phyloP scores from a whole-genome alignment of 352 stramenopile species.

The Aphanomyces cochlioides region DNA sequence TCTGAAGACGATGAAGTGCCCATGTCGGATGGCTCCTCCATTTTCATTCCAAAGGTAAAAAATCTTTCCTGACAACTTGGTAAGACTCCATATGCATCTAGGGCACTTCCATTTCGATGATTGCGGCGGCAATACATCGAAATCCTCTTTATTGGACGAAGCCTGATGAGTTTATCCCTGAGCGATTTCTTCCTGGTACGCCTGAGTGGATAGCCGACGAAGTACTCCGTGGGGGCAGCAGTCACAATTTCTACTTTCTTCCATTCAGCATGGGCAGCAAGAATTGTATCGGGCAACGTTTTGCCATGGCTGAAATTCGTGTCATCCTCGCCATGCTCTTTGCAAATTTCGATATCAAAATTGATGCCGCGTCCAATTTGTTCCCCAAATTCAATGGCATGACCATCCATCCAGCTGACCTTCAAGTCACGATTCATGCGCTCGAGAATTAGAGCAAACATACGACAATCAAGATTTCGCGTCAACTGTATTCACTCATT shows the following conservation, averaged over 20 bases:
- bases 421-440: background rate
- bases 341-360: background rate
- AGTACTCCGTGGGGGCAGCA: background rate
- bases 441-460: too few relatives aligned
- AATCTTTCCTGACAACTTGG: background rate
- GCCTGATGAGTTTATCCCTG: conserved; percentile 12
- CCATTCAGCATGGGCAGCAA: conserved; percentile 20
- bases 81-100: too few relatives aligned
- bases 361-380: background rate
- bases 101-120: conserved; percentile 8
- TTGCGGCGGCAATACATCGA: background rate
- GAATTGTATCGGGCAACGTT: conserved; percentile 24
- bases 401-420: conserved; percentile 5
- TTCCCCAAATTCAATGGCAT: conserved; percentile 11
- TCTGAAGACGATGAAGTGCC: background rate
- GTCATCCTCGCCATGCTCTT: conserved; percentile 10
- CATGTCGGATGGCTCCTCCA: background rate
- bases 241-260: conserved; percentile 20
- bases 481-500: too few relatives aligned
- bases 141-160: conserved; percentile 13
- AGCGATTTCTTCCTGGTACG: conserved; percentile 12
- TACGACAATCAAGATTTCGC: too few relatives aligned
- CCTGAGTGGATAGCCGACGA: background rate
- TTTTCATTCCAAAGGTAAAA: conserved; percentile 18
- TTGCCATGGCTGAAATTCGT: conserved; percentile 12